Conservation (phyloP, 163 green algal genomes). For the Scenedesmus sp. region DNA sequence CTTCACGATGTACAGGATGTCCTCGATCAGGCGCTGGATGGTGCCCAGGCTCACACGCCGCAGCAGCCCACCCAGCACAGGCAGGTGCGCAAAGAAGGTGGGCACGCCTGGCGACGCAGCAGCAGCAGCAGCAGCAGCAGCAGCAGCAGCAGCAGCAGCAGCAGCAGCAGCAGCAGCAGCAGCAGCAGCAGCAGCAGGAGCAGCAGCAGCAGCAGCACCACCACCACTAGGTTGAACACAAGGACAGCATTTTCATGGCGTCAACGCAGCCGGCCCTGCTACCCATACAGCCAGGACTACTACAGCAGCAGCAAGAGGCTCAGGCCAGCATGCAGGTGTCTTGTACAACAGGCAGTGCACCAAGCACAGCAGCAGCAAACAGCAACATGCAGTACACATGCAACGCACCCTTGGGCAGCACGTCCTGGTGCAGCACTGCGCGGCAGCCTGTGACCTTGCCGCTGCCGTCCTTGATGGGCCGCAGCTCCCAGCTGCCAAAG, state of each 20-base stretch:
- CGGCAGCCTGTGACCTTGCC: constrained; percentile 55
- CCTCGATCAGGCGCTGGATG: constrained; percentile 64
- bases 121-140: not conserved
- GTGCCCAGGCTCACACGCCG: constrained; percentile 57
- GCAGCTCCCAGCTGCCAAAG: constrained; percentile 62
- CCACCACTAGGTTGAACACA: too few relatives aligned
- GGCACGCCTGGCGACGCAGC: constrained; percentile 51
- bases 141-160: too few relatives aligned
- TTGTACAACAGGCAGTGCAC: not conserved
- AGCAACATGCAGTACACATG: not conserved
- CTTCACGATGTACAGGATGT: constrained; percentile 60
- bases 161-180: not conserved
- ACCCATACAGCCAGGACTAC: too few relatives aligned
- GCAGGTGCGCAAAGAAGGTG: constrained; percentile 59
- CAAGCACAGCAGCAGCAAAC: not conserved
- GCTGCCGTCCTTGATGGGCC: constrained; percentile 41
- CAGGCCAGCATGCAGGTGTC: not conserved
- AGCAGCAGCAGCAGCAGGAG: not conserved
- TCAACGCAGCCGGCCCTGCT: too few relatives aligned
- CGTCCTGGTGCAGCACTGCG: constrained; percentile 58
- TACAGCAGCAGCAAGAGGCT: not conserved
- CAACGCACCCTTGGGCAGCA: constrained; percentile 62
- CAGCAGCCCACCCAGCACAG: constrained; percentile 61
- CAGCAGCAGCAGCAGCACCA: too few relatives aligned
- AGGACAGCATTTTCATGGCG: too few relatives aligned